These are phyloP conservation scores for Wallacemonas sp. DNA, from an alignment of 208 protist species.

Conservation along the genomic window DNA sequence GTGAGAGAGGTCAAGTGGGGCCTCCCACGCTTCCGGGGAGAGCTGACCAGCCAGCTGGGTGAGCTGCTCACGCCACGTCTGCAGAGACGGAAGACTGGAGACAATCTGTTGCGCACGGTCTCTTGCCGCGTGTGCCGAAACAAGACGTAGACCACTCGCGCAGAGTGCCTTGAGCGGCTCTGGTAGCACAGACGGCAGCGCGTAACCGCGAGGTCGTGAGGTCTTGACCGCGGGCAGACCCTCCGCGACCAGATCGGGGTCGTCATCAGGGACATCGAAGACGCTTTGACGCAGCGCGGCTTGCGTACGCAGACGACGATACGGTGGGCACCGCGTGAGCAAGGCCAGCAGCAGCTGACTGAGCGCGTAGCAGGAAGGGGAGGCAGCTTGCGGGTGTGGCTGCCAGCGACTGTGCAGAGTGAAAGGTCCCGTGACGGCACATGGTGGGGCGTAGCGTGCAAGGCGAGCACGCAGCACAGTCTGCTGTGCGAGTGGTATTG, in stretches of 20 bases:
- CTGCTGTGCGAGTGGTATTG: neutral
- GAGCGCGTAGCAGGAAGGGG: constrained; percentile 52
- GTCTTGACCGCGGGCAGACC: constrained; percentile 17
- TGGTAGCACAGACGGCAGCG: constrained; percentile 31
- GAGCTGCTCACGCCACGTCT: constrained; percentile 13
- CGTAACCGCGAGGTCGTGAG: constrained; percentile 30
- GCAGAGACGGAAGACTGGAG: neutral
- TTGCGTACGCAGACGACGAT: constrained; percentile 34
- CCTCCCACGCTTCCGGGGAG: neutral
- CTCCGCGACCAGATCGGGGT: neutral
- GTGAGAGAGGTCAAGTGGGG: neutral
- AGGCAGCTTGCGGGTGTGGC: constrained; percentile 56
- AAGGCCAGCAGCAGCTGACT: constrained; percentile 62
- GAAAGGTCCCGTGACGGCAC: constrained; percentile 22
- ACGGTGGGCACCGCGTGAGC: constrained; percentile 45
- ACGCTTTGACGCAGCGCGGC: constrained; percentile 27
- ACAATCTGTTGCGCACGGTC: neutral
- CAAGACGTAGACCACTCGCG: neutral
- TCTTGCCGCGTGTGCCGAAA: neutral
- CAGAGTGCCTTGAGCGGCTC: constrained; percentile 13
- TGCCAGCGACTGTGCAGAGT: constrained; percentile 47
- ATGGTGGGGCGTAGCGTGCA: constrained; percentile 33
- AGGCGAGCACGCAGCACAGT: neutral
- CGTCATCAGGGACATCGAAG: constrained; percentile 18
- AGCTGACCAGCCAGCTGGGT: neutral